Evolutionary conservation across 169 alveolate species (phyloP).

Genomic region (Plasmodium inui): DNA sequence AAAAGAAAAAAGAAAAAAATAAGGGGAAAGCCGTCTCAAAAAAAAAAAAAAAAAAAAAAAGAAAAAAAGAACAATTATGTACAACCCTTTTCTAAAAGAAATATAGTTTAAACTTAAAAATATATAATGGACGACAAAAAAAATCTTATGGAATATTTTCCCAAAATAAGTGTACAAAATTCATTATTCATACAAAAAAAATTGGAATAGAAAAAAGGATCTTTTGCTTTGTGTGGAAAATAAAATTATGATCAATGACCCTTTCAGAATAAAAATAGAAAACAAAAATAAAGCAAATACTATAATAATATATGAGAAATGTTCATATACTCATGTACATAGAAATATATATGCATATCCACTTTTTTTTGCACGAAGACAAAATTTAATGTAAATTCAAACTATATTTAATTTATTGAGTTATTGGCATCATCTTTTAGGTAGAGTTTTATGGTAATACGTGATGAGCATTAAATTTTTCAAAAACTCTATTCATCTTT

Average conservation of each 20-base stretch:
- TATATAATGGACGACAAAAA: neutral
- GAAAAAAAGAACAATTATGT: neutral
- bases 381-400: neutral
- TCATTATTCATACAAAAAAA: neutral
- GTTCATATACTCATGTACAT: neutral
- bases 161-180: neutral
- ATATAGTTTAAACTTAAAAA: neutral
- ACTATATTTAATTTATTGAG: conserved; percentile 2
- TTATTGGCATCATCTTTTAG: neutral
- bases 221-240: neutral
- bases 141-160: neutral
- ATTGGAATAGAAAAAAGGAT: neutral
- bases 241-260: neutral
- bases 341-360: neutral
- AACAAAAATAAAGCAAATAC: neutral
- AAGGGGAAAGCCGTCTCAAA: too few species aligned
- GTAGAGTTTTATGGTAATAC: neutral
- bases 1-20: neutral
- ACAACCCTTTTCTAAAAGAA: neutral
- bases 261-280: neutral
- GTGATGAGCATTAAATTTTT: neutral
- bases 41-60: neutral
- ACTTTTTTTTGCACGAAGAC: neutral
- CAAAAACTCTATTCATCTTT: neutral
- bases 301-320: neutral